phyloP scores from a whole-genome alignment of 1,284 basidiomycete species.

The Papiliotrema nemorosa region DNA sequence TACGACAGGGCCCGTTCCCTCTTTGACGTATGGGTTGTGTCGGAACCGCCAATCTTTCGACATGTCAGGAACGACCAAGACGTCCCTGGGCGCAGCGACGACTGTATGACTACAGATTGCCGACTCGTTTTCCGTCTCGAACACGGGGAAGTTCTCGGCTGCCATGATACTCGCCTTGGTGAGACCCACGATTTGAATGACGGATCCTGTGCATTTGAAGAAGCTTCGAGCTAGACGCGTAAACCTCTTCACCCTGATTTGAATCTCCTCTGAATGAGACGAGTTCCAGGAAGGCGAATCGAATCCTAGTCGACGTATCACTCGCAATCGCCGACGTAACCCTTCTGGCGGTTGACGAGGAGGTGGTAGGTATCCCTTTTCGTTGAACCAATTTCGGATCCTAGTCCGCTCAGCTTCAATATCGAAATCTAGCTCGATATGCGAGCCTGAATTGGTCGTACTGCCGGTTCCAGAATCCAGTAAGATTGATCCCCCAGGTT shows the following conservation, averaged over 20 bases:
- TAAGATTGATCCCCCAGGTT: conserved; percentile 3
- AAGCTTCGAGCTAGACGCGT: conserved; percentile 29
- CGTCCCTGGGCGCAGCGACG: conserved; percentile 15
- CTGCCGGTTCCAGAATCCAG: conserved; percentile 21
- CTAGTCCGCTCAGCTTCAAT: conserved; percentile 21
- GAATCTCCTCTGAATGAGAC: not conserved
- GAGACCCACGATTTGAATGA: conserved; percentile 32
- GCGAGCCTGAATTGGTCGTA: conserved; percentile 15
- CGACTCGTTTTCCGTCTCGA: conserved; percentile 24
- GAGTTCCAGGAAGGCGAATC: conserved; percentile 19
- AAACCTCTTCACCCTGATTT: conserved; percentile 30
- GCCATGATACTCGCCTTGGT: conserved; percentile 11
- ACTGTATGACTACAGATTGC: conserved; percentile 36
- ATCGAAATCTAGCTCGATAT: conserved; percentile 16
- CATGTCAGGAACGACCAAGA: conserved; percentile 23
- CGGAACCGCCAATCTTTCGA: conserved; percentile 30
- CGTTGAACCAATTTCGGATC: conserved; percentile 26
- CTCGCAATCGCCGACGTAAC: conserved; percentile 26
- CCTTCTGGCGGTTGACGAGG: conserved; percentile 30
- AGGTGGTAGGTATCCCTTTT: conserved; percentile 35
- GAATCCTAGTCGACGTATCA: conserved; percentile 36
- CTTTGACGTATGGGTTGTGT: conserved; percentile 26
- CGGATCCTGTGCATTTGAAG: conserved; percentile 26
- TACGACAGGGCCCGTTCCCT: conserved; percentile 12
- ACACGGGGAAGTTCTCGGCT: conserved; percentile 21